Percentiles rank a stretch among this genome's conserved stretches.
These are phyloP conservation scores for Lavandula angustifolia DNA, from an alignment of 257 asterid species.

Conservation along the genomic window DNA sequence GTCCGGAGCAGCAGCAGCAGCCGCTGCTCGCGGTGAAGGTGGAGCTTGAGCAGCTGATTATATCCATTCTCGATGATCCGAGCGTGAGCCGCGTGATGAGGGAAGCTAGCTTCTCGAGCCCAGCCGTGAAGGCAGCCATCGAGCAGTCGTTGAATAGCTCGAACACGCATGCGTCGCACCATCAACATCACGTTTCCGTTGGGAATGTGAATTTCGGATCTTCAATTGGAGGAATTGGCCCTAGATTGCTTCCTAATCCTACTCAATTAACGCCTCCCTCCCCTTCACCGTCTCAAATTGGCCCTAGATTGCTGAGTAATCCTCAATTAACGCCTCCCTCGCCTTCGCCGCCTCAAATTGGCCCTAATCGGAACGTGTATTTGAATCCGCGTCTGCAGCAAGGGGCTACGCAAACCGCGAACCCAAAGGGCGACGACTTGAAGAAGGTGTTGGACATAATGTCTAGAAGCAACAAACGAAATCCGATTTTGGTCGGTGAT, in stretches of 20 bases:
- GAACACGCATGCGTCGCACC: conserved; percentile 27
- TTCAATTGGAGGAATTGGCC: conserved; percentile 31
- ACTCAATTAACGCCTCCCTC: conserved; percentile 30
- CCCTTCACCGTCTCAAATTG: not conserved
- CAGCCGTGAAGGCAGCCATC: conserved; percentile 71
- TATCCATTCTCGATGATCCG: conserved; percentile 82
- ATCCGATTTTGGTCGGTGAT: conserved; percentile 83
- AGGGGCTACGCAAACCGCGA: not conserved
- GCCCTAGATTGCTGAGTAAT: conserved; percentile 39
- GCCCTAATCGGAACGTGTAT: conserved; percentile 49
- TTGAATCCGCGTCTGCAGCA: conserved; percentile 62
- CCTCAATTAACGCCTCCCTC: conserved; percentile 34
- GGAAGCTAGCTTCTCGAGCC: conserved; percentile 86
- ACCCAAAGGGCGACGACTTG: too few relatives aligned
- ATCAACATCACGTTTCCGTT: too few relatives aligned
- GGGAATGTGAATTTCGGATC: conserved; percentile 36
- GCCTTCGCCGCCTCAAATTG: not conserved
- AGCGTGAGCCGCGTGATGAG: conserved; percentile 85
- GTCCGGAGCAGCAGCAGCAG: conserved; percentile 47
- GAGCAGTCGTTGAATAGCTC: conserved; percentile 57
- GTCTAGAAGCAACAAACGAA: conserved; percentile 57
- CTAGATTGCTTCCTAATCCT: conserved; percentile 41
- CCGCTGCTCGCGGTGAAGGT: conserved; percentile 79
- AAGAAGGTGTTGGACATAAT: conserved; percentile 56
- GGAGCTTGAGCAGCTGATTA: conserved; percentile 72